phyloP scores from a whole-genome alignment of 2,329 filamentous ascomycete species.

The Botryotinia calthae region DNA sequence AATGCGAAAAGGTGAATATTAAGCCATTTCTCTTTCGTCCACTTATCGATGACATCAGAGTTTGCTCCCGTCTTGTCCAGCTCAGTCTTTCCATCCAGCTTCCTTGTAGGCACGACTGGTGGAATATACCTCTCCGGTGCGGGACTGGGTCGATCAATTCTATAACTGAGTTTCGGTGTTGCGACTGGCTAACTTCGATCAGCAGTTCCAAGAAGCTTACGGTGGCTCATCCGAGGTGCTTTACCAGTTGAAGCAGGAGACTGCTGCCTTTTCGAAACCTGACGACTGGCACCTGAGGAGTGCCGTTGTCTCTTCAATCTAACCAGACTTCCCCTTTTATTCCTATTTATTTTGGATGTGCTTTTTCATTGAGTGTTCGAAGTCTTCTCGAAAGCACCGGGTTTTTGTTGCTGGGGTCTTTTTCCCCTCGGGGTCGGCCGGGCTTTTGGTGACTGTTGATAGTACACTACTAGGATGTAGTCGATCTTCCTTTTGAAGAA shows the following conservation, averaged over 20 bases:
- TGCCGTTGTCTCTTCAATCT: neutral
- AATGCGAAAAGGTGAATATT: neutral
- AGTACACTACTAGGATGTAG: neutral
- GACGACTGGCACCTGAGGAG: neutral
- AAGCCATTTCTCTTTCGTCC: neutral
- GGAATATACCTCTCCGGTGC: neutral
- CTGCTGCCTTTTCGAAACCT: neutral
- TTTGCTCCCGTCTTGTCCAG: neutral
- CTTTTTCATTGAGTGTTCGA: neutral
- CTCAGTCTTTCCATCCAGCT: neutral
- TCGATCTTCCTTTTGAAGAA: neutral
- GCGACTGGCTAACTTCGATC: neutral
- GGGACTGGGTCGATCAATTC: neutral
- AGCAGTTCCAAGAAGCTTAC: neutral
- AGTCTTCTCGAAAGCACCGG: neutral
- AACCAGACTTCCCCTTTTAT: neutral
- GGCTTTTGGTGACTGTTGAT: neutral
- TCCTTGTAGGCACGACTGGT: neutral
- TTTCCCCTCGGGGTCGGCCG: rapidly evolving
- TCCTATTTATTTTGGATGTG: neutral
- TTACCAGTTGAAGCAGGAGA: neutral
- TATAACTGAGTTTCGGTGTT: neutral
- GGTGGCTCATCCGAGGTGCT: neutral
- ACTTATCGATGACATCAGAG: neutral
- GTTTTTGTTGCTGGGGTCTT: neutral